Evolutionary conservation across 2,329 filamentous ascomycete genomes (phyloP).

Genomic region (Pseudogymnoascus sp.): DNA sequence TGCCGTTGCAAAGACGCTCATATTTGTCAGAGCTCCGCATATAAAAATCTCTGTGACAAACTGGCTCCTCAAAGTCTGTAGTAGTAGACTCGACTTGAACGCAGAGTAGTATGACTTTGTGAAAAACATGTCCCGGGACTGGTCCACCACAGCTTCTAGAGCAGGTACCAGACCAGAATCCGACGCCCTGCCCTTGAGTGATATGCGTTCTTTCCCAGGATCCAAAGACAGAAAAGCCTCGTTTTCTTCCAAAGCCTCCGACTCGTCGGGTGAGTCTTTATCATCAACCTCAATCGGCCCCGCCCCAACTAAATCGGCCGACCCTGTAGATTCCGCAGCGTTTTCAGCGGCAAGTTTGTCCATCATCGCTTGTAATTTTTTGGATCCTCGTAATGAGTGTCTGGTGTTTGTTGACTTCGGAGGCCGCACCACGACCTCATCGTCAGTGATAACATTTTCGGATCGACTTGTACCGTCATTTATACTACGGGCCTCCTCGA

Average conservation of each 20-base stretch:
- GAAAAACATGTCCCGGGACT: conserved; percentile 39
- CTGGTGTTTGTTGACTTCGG: neutral
- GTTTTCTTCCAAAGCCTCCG: neutral
- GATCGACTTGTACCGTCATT: conserved; percentile 37
- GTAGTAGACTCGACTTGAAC: conserved; percentile 64
- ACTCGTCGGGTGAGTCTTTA: conserved; percentile 11
- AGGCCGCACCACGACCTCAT: conserved; percentile 16
- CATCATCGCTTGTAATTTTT: conserved; percentile 1
- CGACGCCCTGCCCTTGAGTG: conserved; percentile 37
- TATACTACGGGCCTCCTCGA: conserved; percentile 51
- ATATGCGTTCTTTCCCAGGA: conserved; percentile 26
- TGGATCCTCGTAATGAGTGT: neutral
- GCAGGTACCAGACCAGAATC: conserved; percentile 39
- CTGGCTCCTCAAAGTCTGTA: conserved; percentile 71
- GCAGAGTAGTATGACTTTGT: conserved; percentile 81
- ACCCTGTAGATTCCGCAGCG: neutral
- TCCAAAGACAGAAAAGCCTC: conserved; percentile 25
- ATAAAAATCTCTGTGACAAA: conserved; percentile 86
- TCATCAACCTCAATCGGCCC: conserved; percentile 10
- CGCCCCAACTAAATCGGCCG: neutral
- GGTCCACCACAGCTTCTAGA: conserved; percentile 37
- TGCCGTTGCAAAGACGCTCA: conserved; percentile 85
- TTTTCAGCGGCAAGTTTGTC: neutral
- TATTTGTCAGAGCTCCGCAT: conserved; percentile 77
- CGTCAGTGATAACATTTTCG: conserved; percentile 27